Conservation (phyloP, 257 asterid species). For the Solanum corneliomulleri region DNA sequence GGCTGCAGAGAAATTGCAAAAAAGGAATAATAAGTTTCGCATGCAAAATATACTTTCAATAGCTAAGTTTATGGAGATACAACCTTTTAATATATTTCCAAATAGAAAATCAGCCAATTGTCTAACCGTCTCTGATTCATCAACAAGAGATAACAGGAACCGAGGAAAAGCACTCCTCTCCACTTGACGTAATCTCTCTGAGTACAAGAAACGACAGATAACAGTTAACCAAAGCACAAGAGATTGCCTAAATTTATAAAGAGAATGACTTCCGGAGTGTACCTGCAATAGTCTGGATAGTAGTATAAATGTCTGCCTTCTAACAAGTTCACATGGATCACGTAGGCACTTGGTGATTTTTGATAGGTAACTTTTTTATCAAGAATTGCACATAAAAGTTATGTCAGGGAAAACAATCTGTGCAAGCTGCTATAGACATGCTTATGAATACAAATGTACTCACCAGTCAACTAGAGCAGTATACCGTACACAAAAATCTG, state of each 20-base stretch:
- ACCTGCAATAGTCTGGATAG: slow-evolving; percentile 93
- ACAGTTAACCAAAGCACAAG: neutral
- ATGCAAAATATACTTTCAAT: neutral
- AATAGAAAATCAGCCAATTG: slow-evolving; percentile 89
- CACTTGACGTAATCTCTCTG: slow-evolving; percentile 96
- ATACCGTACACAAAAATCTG: slow-evolving; percentile 92
- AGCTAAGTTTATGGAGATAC: neutral
- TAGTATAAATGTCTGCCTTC: slow-evolving; percentile 85
- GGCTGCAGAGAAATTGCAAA: slow-evolving; percentile 32
- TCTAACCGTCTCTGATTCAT: slow-evolving; percentile 70
- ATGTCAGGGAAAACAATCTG: neutral
- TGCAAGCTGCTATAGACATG: neutral
- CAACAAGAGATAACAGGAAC: slow-evolving; percentile 75
- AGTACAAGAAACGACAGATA: slow-evolving; percentile 6
- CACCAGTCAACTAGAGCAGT: slow-evolving; percentile 95
- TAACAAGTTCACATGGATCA: slow-evolving; percentile 84
- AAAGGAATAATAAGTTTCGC: neutral
- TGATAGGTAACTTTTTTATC: slow-evolving; percentile 55
- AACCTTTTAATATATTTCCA: slow-evolving; percentile 87
- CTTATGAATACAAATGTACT: slow-evolving; percentile 4
- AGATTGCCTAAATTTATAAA: neutral
- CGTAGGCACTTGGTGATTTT: slow-evolving; percentile 82
- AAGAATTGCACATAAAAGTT: neutral
- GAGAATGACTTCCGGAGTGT: neutral
- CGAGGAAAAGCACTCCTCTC: slow-evolving; percentile 96